phyloP scores from a whole-genome alignment of 2,329 filamentous ascomycete species.

The Botryotinia globosa region DNA sequence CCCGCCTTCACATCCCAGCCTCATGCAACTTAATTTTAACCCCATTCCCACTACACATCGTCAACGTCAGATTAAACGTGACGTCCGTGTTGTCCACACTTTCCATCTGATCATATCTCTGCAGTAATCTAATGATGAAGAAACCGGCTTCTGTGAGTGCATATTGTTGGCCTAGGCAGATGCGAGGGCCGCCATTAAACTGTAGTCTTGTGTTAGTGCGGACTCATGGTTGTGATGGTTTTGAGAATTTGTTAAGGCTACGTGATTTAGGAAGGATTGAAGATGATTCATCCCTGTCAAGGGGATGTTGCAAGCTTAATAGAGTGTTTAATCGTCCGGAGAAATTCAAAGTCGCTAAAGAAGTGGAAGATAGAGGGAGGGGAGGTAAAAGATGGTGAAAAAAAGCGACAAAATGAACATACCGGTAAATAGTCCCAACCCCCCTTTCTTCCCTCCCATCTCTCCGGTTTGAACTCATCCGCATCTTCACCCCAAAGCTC shows the following conservation, averaged over 20 bases:
- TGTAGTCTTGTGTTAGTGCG: background rate
- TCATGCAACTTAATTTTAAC: conserved; percentile 36
- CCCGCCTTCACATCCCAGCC: background rate
- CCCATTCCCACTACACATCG: conserved; percentile 37
- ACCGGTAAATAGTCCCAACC: conserved; percentile 44
- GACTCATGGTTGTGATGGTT: background rate
- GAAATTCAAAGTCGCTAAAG: background rate
- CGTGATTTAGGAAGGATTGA: background rate
- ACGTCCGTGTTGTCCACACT: conserved; percentile 36
- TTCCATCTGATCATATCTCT: conserved; percentile 26
- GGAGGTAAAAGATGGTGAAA: background rate
- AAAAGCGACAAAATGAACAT: conserved; percentile 20
- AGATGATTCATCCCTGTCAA: background rate
- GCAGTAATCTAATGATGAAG: conserved; percentile 39
- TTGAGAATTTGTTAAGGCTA: background rate
- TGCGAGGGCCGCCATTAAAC: conserved; percentile 42
- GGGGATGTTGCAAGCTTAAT: background rate
- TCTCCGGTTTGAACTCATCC: conserved; percentile 41
- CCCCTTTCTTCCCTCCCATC: conserved; percentile 43
- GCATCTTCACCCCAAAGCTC: conserved; percentile 41
- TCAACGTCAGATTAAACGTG: conserved; percentile 32
- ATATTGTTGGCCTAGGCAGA: conserved; percentile 42
- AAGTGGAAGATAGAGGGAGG: background rate
- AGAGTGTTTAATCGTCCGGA: background rate
- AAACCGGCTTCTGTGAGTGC: conserved; percentile 41